These are phyloP conservation scores for Thraustochytrium sp. DNA, from an alignment of 352 stramenopile species.

Conservation along the genomic window DNA sequence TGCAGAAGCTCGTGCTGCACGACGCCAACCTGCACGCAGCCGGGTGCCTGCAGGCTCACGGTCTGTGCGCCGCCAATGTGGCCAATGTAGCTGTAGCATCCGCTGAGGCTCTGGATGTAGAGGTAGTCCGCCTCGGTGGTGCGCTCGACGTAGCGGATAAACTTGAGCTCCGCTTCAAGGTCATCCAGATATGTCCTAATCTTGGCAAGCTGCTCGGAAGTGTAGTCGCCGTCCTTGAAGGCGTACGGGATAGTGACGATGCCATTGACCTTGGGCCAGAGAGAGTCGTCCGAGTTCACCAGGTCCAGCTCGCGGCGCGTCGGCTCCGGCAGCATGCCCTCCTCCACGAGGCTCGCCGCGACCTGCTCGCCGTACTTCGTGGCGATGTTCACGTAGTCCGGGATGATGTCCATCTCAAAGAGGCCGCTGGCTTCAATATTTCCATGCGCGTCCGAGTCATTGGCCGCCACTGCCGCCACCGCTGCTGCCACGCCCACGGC, in stretches of 20 bases:
- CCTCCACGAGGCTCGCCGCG: neutral
- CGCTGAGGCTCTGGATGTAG: neutral
- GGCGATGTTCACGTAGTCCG: neutral
- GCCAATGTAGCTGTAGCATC: slow-evolving; percentile 26
- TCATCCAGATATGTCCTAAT: neutral
- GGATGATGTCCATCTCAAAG: neutral
- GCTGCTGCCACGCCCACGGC: no score
- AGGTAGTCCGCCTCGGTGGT: neutral
- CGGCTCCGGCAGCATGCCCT: neutral
- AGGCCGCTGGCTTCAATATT: no score
- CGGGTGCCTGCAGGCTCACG: neutral
- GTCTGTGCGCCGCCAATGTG: neutral
- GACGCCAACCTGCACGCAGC: neutral
- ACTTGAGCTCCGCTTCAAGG: neutral
- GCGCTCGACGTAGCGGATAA: neutral
- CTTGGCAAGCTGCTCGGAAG: neutral
- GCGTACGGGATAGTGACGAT: neutral
- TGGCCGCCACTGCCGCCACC: no score
- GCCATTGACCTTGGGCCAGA: neutral
- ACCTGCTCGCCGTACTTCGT: neutral
- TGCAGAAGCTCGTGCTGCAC: neutral
- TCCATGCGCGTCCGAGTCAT: no score
- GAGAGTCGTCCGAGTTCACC: neutral
- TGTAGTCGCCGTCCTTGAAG: neutral
- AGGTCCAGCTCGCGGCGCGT: neutral